phyloP scores from a whole-genome alignment of 1,284 basidiomycete genomes.

The Trichosporon coremiiforme region DNA sequence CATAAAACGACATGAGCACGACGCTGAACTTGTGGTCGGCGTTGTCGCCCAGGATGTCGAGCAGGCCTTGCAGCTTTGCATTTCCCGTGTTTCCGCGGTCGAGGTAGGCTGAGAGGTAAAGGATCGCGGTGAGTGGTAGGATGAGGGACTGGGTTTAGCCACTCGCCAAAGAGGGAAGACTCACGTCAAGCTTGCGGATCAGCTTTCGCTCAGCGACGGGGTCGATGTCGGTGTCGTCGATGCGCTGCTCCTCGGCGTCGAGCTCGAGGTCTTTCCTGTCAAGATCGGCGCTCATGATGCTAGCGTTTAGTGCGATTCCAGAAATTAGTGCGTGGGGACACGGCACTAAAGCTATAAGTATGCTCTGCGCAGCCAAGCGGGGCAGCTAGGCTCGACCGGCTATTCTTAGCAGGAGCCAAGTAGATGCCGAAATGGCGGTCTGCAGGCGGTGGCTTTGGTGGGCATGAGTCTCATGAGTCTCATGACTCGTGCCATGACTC shows the following conservation, averaged over 20 bases:
- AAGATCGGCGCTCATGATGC: not conserved
- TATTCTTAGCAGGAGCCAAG: not conserved
- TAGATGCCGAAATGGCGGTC: not conserved
- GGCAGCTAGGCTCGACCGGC: not conserved
- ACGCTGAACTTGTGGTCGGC: constrained; percentile 45
- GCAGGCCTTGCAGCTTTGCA: constrained; percentile 43
- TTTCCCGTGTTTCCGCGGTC: constrained; percentile 43
- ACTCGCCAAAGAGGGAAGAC: not conserved
- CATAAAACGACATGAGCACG: constrained; percentile 42
- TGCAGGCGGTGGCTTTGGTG: not conserved
- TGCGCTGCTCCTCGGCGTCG: not conserved
- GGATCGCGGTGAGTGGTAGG: constrained; percentile 24
- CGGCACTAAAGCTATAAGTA: not conserved
- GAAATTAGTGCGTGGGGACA: not conserved
- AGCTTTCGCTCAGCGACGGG: not conserved
- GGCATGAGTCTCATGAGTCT: not conserved
- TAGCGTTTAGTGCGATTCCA: not conserved
- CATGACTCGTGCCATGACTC: too few species aligned
- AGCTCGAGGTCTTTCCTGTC: constrained; percentile 3
- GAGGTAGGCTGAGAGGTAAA: constrained; percentile 25
- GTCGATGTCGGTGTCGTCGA: not conserved
- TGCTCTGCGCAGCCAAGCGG: not conserved
- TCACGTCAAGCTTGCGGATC: constrained; percentile 3
- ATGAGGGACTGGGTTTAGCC: constrained; percentile 14
- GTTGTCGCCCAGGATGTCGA: constrained; percentile 37